These are phyloP conservation scores for Ascochyta clinopodiicola DNA, from an alignment of 2,329 filamentous ascomycete species.

Conservation along the genomic window DNA sequence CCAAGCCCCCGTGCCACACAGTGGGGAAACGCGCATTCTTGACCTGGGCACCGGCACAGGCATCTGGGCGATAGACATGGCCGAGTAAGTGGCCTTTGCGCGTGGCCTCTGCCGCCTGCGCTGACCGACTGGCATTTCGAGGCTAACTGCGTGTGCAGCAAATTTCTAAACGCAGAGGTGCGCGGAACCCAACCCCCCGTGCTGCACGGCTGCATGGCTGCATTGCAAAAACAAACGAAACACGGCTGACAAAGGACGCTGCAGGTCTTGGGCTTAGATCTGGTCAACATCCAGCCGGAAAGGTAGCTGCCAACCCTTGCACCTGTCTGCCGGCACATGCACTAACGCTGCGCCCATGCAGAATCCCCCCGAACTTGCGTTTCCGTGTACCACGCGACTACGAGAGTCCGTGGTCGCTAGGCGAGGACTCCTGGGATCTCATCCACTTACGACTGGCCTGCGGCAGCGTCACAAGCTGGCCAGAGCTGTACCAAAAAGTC, in stretches of 20 bases:
- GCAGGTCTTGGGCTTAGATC: conserved; percentile 65
- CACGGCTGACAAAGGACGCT: conserved; percentile 34
- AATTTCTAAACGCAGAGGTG: conserved; percentile 63
- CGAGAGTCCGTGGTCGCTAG: conserved; percentile 74
- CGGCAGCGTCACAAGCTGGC: conserved; percentile 81
- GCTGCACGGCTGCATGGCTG: neutral
- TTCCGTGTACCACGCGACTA: conserved; percentile 77
- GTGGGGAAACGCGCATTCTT: conserved; percentile 58
- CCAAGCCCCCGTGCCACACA: conserved; percentile 52
- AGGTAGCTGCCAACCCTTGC: conserved; percentile 54
- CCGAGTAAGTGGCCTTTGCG: conserved; percentile 63
- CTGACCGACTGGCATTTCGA: conserved; percentile 14
- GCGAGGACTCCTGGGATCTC: conserved; percentile 76
- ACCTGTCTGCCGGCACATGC: conserved; percentile 40
- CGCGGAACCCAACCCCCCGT: conserved; percentile 15
- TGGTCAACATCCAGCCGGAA: conserved; percentile 67
- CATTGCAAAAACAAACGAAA: conserved; percentile 17
- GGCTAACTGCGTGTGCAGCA: conserved; percentile 50
- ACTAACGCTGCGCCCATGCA: conserved; percentile 50
- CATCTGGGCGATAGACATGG: conserved; percentile 89
- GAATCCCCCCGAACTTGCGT: conserved; percentile 72
- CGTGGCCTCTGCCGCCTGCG: conserved; percentile 18
- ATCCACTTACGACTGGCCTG: conserved; percentile 82
- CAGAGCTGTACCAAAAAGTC: conserved; percentile 72
- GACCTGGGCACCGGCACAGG: conserved; percentile 85